phyloP scores from a whole-genome alignment of 805 yeast species.

The Spathaspora sp. region DNA sequence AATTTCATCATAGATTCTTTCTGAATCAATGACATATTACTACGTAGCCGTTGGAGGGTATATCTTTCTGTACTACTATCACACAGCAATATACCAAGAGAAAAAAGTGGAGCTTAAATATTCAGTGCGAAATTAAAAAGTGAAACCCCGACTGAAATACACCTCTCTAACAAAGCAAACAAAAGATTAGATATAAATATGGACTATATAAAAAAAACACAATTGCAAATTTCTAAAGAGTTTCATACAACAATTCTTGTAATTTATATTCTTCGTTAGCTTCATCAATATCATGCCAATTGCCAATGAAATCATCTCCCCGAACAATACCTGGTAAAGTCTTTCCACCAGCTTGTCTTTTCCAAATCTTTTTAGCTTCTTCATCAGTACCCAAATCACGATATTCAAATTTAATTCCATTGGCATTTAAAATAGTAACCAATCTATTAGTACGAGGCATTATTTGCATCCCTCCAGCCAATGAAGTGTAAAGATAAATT shows the following conservation, averaged over 20 bases:
- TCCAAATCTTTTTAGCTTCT: constrained; percentile 82
- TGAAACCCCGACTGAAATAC: too few relatives aligned
- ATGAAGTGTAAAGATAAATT: constrained; percentile 75
- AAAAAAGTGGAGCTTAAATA: background rate
- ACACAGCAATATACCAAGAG: background rate
- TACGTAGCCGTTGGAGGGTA: background rate
- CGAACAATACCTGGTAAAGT: constrained; percentile 82
- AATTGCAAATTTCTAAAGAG: constrained; percentile 31
- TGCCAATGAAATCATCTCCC: constrained; percentile 77
- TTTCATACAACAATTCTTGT: constrained; percentile 61
- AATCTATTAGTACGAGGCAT: constrained; percentile 73
- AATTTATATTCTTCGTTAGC: constrained; percentile 78
- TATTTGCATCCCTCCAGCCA: constrained; percentile 84
- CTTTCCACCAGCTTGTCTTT: constrained; percentile 66
- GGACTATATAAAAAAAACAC: background rate
- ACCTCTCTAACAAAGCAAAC: background rate
- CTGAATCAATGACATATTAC: background rate
- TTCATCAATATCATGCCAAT: constrained; percentile 81
- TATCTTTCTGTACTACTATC: background rate
- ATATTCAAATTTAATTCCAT: constrained; percentile 60
- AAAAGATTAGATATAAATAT: background rate
- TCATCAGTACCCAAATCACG: constrained; percentile 87
- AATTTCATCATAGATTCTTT: background rate
- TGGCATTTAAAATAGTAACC: constrained; percentile 70
- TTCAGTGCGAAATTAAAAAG: too few relatives aligned